phyloP scores from a whole-genome alignment of 2,329 filamentous ascomycete genomes.

The Onygenales sp. region DNA sequence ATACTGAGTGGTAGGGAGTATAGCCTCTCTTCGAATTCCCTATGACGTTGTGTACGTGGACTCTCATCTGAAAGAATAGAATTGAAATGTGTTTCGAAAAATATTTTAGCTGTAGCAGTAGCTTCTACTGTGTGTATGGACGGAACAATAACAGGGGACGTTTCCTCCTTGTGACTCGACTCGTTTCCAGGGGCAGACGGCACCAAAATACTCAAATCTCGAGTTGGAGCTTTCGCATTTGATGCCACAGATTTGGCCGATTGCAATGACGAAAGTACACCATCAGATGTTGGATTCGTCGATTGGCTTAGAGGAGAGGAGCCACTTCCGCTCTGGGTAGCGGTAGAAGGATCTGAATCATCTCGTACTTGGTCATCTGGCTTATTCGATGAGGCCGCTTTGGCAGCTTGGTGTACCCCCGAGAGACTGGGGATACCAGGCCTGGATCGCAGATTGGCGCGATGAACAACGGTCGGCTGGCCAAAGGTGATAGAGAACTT shows the following conservation, averaged over 20 bases:
- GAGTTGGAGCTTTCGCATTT: background rate
- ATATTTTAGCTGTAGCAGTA: constrained; percentile 72
- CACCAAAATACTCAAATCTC: background rate
- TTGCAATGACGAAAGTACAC: constrained; percentile 12
- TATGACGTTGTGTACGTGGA: constrained; percentile 52
- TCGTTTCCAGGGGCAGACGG: background rate
- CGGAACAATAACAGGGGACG: constrained; percentile 13
- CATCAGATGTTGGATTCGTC: constrained; percentile 27
- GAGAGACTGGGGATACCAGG: constrained; percentile 20
- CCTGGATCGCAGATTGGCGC: constrained; percentile 23
- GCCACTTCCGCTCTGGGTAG: constrained; percentile 17
- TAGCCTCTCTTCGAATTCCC: constrained; percentile 56
- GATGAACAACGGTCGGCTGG: constrained; percentile 31
- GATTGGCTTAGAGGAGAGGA: constrained; percentile 23
- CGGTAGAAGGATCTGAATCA: constrained; percentile 25
- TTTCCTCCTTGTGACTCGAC: constrained; percentile 8
- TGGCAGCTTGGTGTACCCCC: constrained; percentile 12
- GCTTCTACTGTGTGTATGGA: constrained; percentile 60
- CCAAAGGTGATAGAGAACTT: constrained; percentile 31
- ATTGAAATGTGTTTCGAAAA: constrained; percentile 76
- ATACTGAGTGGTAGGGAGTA: constrained; percentile 45
- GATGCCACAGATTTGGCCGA: background rate
- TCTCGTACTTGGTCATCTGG: constrained; percentile 21
- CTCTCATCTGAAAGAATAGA: constrained; percentile 50
- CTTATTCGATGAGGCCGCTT: constrained; percentile 10